Evolutionary conservation across 163 green algal genomes (phyloP).

Genomic region (Chlorella variabilis): DNA sequence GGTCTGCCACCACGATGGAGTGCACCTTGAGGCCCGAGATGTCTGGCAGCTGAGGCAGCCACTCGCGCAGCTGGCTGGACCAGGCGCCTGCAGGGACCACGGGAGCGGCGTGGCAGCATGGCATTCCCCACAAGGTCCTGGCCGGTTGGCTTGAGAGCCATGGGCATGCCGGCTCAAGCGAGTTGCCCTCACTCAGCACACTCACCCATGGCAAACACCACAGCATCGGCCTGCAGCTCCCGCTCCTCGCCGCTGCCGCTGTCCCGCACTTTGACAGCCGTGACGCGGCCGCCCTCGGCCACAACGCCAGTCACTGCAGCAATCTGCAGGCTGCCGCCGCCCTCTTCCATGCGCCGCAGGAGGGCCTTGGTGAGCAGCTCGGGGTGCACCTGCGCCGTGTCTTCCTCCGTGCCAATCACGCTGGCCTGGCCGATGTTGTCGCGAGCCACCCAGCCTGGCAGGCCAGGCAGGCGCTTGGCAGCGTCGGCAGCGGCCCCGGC

Average conservation of each 20-base stretch:
- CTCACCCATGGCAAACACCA: constrained; percentile 78
- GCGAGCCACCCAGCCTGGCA: constrained; percentile 36
- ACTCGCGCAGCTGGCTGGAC: constrained; percentile 49
- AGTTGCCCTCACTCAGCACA: neutral
- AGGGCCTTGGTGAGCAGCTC: constrained; percentile 56
- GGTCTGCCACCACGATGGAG: constrained; percentile 72
- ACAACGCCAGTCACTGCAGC: constrained; percentile 37
- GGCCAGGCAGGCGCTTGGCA: neutral
- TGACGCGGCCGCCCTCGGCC: constrained; percentile 45
- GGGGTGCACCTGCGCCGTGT: constrained; percentile 57
- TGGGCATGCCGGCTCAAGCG: neutral
- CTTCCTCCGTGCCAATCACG: constrained; percentile 50
- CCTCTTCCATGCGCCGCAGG: constrained; percentile 33
- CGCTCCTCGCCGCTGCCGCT: neutral
- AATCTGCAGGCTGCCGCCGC: constrained; percentile 33
- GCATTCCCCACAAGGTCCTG: no score
- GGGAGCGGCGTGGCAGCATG: neutral
- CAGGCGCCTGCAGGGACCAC: constrained; percentile 68
- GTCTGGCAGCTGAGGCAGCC: constrained; percentile 19
- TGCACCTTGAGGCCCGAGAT: constrained; percentile 78
- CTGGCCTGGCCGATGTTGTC: constrained; percentile 11
- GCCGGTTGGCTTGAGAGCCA: no score
- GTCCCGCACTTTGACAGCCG: constrained; percentile 4
- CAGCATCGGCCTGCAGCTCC: constrained; percentile 61
- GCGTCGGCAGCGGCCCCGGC: no score